Base-by-base conservation (phyloP, 495 filamentous ascomycete genomes). In the Xylaria castorea region DNA sequence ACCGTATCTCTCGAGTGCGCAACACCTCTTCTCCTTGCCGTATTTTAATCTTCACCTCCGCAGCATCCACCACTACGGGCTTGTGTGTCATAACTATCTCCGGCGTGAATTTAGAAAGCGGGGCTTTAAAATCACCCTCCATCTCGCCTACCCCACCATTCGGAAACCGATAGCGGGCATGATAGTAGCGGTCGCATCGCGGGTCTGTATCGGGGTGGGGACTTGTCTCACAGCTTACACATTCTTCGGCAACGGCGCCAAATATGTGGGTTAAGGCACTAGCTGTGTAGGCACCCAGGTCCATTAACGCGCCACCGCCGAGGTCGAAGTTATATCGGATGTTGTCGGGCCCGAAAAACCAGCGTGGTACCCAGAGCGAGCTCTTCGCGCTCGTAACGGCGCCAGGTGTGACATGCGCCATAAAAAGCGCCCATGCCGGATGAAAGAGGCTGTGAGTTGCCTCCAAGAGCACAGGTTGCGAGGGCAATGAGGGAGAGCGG, bases 401-500 rank as follows among this genome's bases (percentile, higher is more conserved):
- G 5, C 77, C 67, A 1, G 77, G 71, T 51, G 84, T 82, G 32
- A 89, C 75, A 14, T 81, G 76, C 0, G 83, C 75, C 11, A 85
- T 80, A 72, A 89, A 90, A 0, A 71, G 70, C 22, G 82, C 76
- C 84, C 85, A 89, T 7, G 86, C 81, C 3, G 89, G 89, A 62
- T 89, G 85, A 75, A 91, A 92, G 18, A 80, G 77, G 70, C 80
- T 81, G 76, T 90, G 89, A 58, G 89, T 84, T 7, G 89, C 90
- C 77, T 92, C 91, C 3, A 92, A 82, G 0, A 91, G 74, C 12
- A 92, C 83, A 1, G 80, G 80, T 3, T 75, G 75, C 25, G 61
- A 62, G 25, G 77, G 72, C 11, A 11, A 40, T 9, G 38, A 42
- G 38, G 38, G 38, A 42, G 38, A 42, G 6, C 81, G 79, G 83